phyloP scores from a whole-genome alignment of 2,329 filamentous ascomycete species.

The Tolypocladium paradoxum region DNA sequence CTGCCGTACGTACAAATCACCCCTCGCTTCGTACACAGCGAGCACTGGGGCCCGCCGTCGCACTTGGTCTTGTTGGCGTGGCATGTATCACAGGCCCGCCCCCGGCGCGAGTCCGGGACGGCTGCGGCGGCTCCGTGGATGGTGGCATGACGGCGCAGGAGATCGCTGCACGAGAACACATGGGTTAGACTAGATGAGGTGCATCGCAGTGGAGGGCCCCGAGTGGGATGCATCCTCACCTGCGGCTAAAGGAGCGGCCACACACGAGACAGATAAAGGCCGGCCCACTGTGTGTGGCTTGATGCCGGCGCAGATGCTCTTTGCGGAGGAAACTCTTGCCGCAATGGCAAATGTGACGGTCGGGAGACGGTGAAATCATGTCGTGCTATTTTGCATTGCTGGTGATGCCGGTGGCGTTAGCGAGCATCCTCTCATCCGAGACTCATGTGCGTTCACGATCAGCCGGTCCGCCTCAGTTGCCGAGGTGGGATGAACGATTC shows the following conservation, averaged over 20 bases:
- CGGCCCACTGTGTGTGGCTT: slow-evolving; percentile 25
- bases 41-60: slow-evolving; percentile 27
- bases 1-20: slow-evolving; percentile 26
- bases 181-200: neutral
- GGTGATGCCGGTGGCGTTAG: neutral
- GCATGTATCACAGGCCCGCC: slow-evolving; percentile 30
- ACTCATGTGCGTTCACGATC: neutral
- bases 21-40: slow-evolving; percentile 26
- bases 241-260: slow-evolving; percentile 26
- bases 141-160: slow-evolving; percentile 25
- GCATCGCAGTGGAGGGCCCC: neutral
- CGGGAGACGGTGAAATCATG: slow-evolving; percentile 5
- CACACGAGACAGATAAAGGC: slow-evolving; percentile 25
- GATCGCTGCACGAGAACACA: slow-evolving; percentile 15
- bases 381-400: neutral
- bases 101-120: slow-evolving; percentile 20
- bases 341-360: slow-evolving; percentile 26
- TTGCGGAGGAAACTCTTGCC: slow-evolving; percentile 29
- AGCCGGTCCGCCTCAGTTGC: neutral
- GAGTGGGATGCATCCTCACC: slow-evolving; percentile 15
- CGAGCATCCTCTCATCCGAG: neutral
- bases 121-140: slow-evolving; percentile 20
- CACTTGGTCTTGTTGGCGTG: slow-evolving; percentile 35
- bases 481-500: neutral
- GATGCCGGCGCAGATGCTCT: slow-evolving; percentile 27